These are phyloP conservation scores for Musa troglodytarum DNA, from an alignment of 176 grass and related monocot genomes.

Conservation along the genomic window DNA sequence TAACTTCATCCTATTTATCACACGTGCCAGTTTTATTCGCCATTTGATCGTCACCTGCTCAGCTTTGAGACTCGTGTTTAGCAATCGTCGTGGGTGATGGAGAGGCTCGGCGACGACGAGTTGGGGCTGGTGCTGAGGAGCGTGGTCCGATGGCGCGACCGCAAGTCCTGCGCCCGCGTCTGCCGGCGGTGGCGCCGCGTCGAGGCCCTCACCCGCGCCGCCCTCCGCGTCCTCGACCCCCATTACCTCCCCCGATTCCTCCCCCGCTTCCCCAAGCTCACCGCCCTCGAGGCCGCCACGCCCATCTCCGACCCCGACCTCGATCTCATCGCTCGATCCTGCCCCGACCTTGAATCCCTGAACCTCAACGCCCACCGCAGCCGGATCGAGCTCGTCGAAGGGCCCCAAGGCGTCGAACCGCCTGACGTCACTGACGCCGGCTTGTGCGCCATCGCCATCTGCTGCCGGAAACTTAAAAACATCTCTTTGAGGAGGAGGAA, in stretches of 20 bases:
- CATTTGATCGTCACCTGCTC: too few species aligned
- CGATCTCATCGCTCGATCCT: neutral
- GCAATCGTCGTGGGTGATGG: neutral
- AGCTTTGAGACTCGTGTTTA: too few species aligned
- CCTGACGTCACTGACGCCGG: neutral
- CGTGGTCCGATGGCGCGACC: neutral
- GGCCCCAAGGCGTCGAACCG: neutral
- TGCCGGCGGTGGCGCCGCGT: neutral
- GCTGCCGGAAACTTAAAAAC: neutral
- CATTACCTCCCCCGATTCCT: neutral
- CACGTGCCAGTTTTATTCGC: too few species aligned
- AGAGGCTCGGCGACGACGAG: constrained; percentile 3
- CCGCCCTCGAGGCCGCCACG: neutral
- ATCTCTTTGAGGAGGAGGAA: constrained; percentile 1
- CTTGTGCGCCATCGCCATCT: neutral
- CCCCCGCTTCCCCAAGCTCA: constrained; percentile 11
- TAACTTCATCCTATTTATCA: too few species aligned
- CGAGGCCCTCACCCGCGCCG: constrained; percentile 6
- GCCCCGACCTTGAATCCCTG: constrained; percentile 4
- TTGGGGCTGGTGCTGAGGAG: neutral
- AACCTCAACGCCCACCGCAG: neutral
- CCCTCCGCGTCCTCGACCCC: constrained; percentile 7
- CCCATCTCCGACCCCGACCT: neutral
- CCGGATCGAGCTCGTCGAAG: neutral
- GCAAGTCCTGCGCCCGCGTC: constrained; percentile 2